A percentile compares a stretch with the other conserved stretches of the same genome.
Evolutionary conservation across 129 eudicot species (phyloP).

Genomic region (Flaveria robusta): DNA sequence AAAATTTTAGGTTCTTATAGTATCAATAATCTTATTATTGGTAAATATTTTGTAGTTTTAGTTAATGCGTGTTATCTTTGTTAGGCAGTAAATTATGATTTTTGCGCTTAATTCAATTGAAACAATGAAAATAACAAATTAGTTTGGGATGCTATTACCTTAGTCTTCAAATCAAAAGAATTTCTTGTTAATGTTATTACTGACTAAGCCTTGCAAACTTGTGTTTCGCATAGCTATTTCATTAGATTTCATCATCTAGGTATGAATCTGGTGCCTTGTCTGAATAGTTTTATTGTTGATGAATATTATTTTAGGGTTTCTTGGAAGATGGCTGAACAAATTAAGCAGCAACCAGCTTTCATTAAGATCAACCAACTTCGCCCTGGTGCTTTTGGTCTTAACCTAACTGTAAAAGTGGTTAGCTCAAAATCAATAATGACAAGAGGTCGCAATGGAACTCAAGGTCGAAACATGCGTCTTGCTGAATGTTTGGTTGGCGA

Average conservation of each 20-base stretch:
- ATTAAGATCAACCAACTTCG: conserved; percentile 59
- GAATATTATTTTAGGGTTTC: conserved; percentile 13
- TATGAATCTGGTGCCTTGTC: conserved; percentile 6
- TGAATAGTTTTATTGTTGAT: neutral
- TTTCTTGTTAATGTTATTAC: neutral
- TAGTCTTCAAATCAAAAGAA: neutral
- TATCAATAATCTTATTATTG: neutral
- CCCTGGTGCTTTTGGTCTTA: conserved; percentile 56
- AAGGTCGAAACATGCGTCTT: conserved; percentile 63
- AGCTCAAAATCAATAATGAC: conserved; percentile 54
- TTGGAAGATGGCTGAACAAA: conserved; percentile 61
- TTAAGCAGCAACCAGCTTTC: conserved; percentile 57
- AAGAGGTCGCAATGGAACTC: conserved; percentile 53
- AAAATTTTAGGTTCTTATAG: neutral
- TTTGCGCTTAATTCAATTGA: neutral
- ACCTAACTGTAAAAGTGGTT: conserved; percentile 65
- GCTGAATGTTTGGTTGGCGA: conserved; percentile 77
- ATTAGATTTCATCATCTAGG: conserved; percentile 11
- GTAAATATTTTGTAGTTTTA: neutral
- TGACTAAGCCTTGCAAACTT: neutral
- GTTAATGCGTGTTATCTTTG: neutral
- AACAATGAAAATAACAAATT: neutral
- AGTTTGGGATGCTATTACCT: neutral
- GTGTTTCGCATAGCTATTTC: neutral
- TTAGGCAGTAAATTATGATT: neutral